These are phyloP conservation scores for Pseudozyma thailandica DNA, from an alignment of 1,284 basidiomycete genomes.

Conservation along the genomic window DNA sequence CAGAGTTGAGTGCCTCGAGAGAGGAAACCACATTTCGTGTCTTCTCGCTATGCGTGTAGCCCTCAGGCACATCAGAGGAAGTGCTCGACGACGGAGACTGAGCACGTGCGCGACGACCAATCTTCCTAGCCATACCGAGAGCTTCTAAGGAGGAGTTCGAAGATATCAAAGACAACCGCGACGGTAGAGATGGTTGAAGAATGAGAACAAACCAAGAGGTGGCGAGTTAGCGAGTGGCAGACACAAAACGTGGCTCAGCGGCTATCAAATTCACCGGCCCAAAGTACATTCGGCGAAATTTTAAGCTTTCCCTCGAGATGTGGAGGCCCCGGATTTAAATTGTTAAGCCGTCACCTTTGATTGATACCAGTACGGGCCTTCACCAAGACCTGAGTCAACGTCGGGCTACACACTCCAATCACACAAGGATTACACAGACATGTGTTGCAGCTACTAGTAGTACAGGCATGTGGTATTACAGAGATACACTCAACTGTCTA, in stretches of 20 bases:
- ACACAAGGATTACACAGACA: too few relatives aligned
- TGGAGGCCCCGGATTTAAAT: too few relatives aligned
- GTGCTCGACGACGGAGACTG: slow-evolving; percentile 3
- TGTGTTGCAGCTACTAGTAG: too few relatives aligned
- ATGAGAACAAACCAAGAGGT: too few relatives aligned
- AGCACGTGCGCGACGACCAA: slow-evolving; percentile 18
- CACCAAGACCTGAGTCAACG: too few relatives aligned
- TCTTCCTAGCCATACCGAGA: slow-evolving; percentile 35
- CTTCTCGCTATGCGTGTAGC: not conserved
- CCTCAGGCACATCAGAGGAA: not conserved
- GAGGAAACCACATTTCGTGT: slow-evolving; percentile 6
- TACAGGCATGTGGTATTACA: too few relatives aligned
- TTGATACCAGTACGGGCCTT: too few relatives aligned
- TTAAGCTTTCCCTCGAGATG: not conserved
- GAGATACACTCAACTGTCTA: not conserved
- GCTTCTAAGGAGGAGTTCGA: not conserved
- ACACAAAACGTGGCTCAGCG: not conserved
- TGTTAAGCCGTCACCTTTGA: too few relatives aligned
- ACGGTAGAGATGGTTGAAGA: not conserved
- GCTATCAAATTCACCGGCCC: slow-evolving; percentile 8
- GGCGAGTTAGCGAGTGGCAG: not conserved
- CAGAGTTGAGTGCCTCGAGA: slow-evolving; percentile 14
- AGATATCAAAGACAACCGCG: not conserved
- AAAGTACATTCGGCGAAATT: slow-evolving; percentile 2
- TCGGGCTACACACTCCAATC: too few relatives aligned